Evolutionary conservation across 257 asterid genomes (phyloP).

Genomic region (Paraleonurus japonicus): DNA sequence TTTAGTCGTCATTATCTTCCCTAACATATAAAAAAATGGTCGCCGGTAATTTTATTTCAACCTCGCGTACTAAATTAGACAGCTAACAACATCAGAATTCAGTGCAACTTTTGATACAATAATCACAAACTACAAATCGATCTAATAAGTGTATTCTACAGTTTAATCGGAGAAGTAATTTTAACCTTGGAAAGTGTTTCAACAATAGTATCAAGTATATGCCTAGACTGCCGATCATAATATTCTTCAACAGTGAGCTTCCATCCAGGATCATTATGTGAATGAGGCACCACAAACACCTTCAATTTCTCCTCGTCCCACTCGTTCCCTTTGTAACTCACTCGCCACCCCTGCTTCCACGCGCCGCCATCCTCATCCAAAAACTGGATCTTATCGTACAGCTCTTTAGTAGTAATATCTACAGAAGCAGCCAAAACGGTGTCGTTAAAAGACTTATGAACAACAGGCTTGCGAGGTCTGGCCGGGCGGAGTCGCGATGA

Average conservation of each 20-base stretch:
- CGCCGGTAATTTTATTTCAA: not conserved
- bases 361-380: conserved; percentile 92
- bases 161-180: conserved; percentile 12
- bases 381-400: conserved; percentile 90
- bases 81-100: conserved; percentile 4
- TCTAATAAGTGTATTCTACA: not conserved
- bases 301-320: conserved; percentile 95
- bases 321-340: conserved; percentile 75
- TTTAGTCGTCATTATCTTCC: not conserved
- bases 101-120: conserved; percentile 1
- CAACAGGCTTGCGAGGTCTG: conserved; percentile 52
- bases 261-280: conserved; percentile 99
- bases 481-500: conserved; percentile 37
- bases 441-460: conserved; percentile 52
- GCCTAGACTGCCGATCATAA: conserved; percentile 83
- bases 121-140: not conserved
- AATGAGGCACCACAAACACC: conserved; percentile 92
- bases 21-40: not conserved
- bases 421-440: conserved; percentile 60
- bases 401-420: conserved; percentile 77
- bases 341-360: conserved; percentile 99
- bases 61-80: conserved; percentile 1
- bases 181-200: conserved; percentile 77
- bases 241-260: conserved; percentile 92
- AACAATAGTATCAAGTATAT: conserved; percentile 81